Base-by-base conservation (phyloP, 495 filamentous ascomycete species). In the Letharia columbiana region DNA sequence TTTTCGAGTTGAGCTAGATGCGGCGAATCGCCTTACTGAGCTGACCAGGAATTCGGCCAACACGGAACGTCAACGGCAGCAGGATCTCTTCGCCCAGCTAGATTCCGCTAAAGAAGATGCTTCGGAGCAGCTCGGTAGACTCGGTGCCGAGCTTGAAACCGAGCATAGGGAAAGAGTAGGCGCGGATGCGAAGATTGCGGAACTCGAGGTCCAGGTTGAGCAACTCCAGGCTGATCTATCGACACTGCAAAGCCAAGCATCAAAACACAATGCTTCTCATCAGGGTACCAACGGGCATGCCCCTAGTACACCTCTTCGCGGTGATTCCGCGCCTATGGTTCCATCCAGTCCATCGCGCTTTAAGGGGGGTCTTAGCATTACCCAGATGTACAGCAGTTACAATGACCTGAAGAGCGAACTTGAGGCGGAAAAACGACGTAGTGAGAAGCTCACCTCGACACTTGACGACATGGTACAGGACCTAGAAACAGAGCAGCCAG, bases 11-110 rank as follows among this genome's bases (percentile, higher is more conserved):
- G 92, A 96, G 71, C 78, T 96, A 23, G 91, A 96, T 47, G 87
- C 86, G 59, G 82, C 86, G 4, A 86, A 85, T 66, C 86, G 95
- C 52, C 81, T 99, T 40, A 89, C 91, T 11, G 87, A 95, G 66
- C 79, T 99, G 59, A 92, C 93, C 69, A 84, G 90, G 57, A 89
- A 94, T 67, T 86, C 91, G 45, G 89, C 91, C 0, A 81, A 89
- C 60, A 94, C 90, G 1, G 86, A 92, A 64, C 89, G 87, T 71
- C 84, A 87, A 63, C 84, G 92, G 41, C 82, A 94, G 11, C 87
- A 91, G 70, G 91, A 96, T 63, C 86, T 96, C 52, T 87, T 95
- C 70, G 77, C 85, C 8, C 76, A 86, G 15, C 73, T 96, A 49
- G 90, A 96, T 62, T 85, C 89, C 64, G 84, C 87, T 18, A 89